Evolutionary conservation across 345 rosid species (phyloP), one percentile per base, ranked within the genome.

Genomic region (Conringia planisiliqua): DNA sequence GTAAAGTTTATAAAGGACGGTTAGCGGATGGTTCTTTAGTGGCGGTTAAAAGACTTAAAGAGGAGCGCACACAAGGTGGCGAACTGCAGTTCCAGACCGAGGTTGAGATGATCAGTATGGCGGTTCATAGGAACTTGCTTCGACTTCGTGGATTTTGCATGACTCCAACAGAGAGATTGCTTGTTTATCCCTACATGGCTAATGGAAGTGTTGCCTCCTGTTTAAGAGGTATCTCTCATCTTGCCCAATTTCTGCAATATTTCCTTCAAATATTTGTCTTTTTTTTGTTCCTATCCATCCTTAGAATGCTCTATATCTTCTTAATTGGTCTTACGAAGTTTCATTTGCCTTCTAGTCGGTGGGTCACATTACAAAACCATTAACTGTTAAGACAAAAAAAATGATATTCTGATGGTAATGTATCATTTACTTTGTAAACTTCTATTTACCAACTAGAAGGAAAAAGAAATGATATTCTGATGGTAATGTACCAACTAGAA

Each of bases 41-140:
- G 5, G 99, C 99, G 4, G 90, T 95, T 70, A 95, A 95, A 90
- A 89, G 97, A 82, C 89, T 95, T 62, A 95, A 87, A 72, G 99
- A 95, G 42, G 99, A 88, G 12, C 85, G 81, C 68, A 87, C 93
- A 16, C 81, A 79, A 20, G 96, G 96, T 26, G 96, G 96, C 54
- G 93, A 88, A 85, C 84, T 87, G 40, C 96, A 90, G 66, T 90
- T 90, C 84, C 96, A 88, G 79, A 90, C 96, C 6, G 99, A 95
- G 82, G 96, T 95, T 48, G 99, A 95, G 84, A 91, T 91, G 95
- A 95, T 91, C 79, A 91, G 99, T 83, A 83, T 95, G 68, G 99
- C 99, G 0, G 97, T 95, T 44, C 99, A 95, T 59, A 86, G 99
- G 6, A 90, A 95, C 82, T 87, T 95, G 74, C 96, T 95, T 16